Evolutionary conservation across 148 eudicot genomes (phyloP).

Genomic region (Polygonum aviculare): DNA sequence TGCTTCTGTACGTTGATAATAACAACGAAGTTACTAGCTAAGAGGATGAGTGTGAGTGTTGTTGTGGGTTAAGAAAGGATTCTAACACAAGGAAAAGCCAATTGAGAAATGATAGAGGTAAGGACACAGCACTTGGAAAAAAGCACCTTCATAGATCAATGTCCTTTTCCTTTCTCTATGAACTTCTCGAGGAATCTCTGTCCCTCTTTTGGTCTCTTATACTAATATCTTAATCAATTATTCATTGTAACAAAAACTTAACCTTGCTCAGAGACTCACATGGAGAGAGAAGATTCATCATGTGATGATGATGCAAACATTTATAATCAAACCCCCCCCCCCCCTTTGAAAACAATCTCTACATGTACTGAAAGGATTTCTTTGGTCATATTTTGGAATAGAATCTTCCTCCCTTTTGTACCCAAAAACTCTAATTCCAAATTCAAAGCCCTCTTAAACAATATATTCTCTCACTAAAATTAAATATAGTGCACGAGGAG

Average conservation of each 20-base stretch:
- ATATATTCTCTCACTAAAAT: too few relatives aligned
- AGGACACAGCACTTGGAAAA: neutral
- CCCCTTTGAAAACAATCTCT: neutral
- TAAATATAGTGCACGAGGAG: neutral
- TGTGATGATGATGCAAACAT: neutral
- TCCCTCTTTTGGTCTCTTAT: neutral
- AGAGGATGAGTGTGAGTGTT: neutral
- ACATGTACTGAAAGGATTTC: neutral
- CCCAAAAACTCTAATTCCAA: neutral
- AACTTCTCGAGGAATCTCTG: slow-evolving; percentile 10
- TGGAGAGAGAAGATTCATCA: slow-evolving; percentile 1
- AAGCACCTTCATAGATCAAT: slow-evolving; percentile 23
- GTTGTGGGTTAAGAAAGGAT: neutral
- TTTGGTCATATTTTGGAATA: slow-evolving; percentile 4
- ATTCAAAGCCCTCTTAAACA: neutral
- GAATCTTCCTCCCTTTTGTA: slow-evolving; percentile 1
- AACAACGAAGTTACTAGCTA: neutral
- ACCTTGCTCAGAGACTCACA: neutral
- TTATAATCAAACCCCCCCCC: neutral
- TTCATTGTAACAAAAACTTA: too few relatives aligned
- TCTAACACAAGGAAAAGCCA: neutral
- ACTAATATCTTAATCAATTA: too few relatives aligned
- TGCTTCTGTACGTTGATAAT: neutral
- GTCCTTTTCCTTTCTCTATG: slow-evolving; percentile 18
- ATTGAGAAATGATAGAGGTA: neutral